A percentile compares a stretch with the other conserved stretches of the same genome.
Evolutionary conservation across 768 basidiomycete genomes (phyloP).

Genomic region (Agrocybe pediades): DNA sequence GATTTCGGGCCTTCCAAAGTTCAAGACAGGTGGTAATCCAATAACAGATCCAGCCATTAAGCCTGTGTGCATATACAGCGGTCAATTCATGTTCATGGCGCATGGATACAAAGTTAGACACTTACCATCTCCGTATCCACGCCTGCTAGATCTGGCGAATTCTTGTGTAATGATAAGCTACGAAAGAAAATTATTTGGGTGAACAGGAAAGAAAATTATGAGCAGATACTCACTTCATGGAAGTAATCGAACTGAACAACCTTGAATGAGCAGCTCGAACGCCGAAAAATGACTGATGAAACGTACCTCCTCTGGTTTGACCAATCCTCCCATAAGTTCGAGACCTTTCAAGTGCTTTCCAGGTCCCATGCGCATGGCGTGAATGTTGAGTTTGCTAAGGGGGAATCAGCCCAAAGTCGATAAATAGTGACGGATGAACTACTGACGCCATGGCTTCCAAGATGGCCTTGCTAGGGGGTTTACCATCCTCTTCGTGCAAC

Average conservation of each 20-base stretch:
- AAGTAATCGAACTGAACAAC: constrained; percentile 77
- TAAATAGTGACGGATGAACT: background rate
- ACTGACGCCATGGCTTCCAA: constrained; percentile 73
- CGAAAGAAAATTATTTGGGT: background rate
- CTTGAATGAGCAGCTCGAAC: background rate
- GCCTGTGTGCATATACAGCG: constrained; percentile 33
- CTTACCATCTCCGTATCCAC: constrained; percentile 81
- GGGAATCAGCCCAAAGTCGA: background rate
- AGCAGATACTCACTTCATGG: constrained; percentile 55
- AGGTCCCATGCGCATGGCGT: constrained; percentile 93
- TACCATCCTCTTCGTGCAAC: constrained; percentile 86
- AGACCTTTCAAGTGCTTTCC: constrained; percentile 81
- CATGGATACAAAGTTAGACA: background rate
- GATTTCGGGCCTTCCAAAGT: constrained; percentile 69
- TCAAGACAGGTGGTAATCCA: constrained; percentile 82
- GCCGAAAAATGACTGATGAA: background rate
- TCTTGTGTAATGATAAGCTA: constrained; percentile 82
- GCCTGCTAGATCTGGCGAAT: constrained; percentile 61
- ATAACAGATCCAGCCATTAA: constrained; percentile 78
- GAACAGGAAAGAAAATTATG: background rate
- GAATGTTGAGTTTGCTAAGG: constrained; percentile 63
- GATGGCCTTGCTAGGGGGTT: constrained; percentile 76
- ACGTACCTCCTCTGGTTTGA: constrained; percentile 74
- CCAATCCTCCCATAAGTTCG: constrained; percentile 75
- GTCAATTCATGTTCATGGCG: background rate